phyloP scores from a whole-genome alignment of 495 filamentous ascomycete genomes.

The Penicillium parvum region DNA sequence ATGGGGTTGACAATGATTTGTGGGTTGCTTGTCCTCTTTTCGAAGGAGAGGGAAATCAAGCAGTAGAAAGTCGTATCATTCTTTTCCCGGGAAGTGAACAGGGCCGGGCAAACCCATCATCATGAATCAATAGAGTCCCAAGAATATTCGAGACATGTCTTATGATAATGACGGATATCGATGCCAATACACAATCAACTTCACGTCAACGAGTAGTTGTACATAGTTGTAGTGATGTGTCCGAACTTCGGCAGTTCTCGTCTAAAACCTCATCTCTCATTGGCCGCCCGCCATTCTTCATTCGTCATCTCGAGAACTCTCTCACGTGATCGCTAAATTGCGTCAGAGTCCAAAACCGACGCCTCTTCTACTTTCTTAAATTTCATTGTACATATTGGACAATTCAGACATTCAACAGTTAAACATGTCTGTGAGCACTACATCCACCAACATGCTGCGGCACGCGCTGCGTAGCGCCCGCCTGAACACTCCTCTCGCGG shows the following conservation, averaged over 20 bases:
- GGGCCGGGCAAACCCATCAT: too few relatives aligned
- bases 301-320: constrained; percentile 30
- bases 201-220: too few relatives aligned
- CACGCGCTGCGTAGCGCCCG: constrained; percentile 28
- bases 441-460: constrained; percentile 34
- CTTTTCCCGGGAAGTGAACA: too few relatives aligned
- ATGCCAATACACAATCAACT: too few relatives aligned
- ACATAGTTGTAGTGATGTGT: too few relatives aligned
- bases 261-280: constrained; percentile 25
- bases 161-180: too few relatives aligned
- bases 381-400: constrained; percentile 5
- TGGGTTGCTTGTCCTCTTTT: too few relatives aligned
- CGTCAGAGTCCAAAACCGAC: constrained; percentile 31
- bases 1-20: too few relatives aligned
- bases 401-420: background rate
- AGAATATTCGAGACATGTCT: too few relatives aligned
- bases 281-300: constrained; percentile 13
- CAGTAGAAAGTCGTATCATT: too few relatives aligned
- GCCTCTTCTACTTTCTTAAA: constrained; percentile 14
- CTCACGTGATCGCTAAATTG: constrained; percentile 35
- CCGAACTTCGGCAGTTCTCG: constrained; percentile 13
- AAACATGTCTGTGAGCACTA: constrained; percentile 33
- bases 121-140: too few relatives aligned
- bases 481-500: constrained; percentile 24
- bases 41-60: too few relatives aligned